A percentile compares a stretch with the other conserved stretches of the same genome.
Evolutionary conservation across 2,329 filamentous ascomycete species (phyloP).

Genomic region (Clarireedia monteithiana): DNA sequence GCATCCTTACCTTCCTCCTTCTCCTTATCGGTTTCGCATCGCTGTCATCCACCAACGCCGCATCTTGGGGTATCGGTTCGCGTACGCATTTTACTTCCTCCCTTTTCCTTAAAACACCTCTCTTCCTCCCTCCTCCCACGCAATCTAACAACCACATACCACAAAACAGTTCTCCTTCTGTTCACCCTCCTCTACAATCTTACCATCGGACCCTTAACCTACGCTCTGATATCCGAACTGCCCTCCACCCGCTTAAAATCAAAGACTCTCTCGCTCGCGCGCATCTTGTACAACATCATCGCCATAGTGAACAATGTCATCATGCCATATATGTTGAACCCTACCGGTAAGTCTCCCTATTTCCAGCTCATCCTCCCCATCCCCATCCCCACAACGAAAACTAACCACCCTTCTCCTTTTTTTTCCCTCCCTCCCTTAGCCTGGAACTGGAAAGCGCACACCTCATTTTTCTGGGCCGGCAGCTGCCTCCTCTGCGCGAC

Average conservation of each 20-base stretch:
- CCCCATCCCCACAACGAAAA: no score
- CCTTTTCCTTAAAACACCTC: neutral
- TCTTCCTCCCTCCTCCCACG: neutral
- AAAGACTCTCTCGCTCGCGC: conserved; percentile 80
- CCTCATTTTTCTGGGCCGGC: conserved; percentile 81
- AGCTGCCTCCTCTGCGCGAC: conserved; percentile 73
- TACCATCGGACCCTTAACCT: conserved; percentile 80
- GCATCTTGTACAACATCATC: conserved; percentile 63
- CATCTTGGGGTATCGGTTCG: conserved; percentile 36
- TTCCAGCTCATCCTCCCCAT: no score
- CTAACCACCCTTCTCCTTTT: no score
- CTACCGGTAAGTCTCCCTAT: conserved; percentile 32
- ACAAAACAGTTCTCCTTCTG: conserved; percentile 57
- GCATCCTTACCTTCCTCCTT: conserved; percentile 34
- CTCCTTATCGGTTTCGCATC: conserved; percentile 39
- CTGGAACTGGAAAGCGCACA: conserved; percentile 81
- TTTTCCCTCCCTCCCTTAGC: conserved; percentile 30
- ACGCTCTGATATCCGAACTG: conserved; percentile 76
- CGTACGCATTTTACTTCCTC: neutral
- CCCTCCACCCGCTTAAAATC: conserved; percentile 75
- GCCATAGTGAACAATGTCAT: conserved; percentile 72
- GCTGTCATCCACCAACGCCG: conserved; percentile 33
- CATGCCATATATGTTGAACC: conserved; percentile 88
- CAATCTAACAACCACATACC: neutral
- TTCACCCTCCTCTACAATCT: conserved; percentile 79